Conservation (phyloP, 2,329 filamentous ascomycete genomes). For the Pseudogymnoascus sp. region DNA sequence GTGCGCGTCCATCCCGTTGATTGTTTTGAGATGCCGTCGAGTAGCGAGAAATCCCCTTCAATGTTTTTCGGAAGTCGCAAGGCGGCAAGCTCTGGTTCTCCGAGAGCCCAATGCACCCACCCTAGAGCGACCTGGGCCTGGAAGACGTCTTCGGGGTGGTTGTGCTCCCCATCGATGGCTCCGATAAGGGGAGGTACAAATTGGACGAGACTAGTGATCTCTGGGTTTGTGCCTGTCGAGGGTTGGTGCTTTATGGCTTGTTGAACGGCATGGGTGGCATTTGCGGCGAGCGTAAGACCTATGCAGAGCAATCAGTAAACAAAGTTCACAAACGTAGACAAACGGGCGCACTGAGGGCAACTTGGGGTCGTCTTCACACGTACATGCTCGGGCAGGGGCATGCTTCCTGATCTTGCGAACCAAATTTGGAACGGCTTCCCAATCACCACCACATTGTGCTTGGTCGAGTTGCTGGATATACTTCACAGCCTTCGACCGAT, state of each 20-base stretch:
- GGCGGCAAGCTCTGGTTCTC: conserved; percentile 56
- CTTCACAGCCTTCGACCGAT: conserved; percentile 65
- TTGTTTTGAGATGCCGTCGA: conserved; percentile 42
- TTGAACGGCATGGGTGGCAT: conserved; percentile 58
- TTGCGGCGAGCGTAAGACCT: conserved; percentile 64
- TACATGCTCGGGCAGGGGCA: conserved; percentile 78
- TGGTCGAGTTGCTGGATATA: conserved; percentile 79
- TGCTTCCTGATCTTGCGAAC: conserved; percentile 93
- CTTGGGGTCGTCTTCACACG: conserved; percentile 21
- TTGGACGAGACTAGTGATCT: conserved; percentile 20
- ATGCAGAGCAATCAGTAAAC: conserved; percentile 15
- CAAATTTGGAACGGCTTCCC: conserved; percentile 79
- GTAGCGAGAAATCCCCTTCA: conserved; percentile 42
- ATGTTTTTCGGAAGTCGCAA: conserved; percentile 56
- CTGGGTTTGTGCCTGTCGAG: conserved; percentile 13
- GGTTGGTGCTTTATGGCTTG: conserved; percentile 35
- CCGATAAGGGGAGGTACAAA: conserved; percentile 36
- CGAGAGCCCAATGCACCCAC: conserved; percentile 74
- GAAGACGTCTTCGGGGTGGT: conserved; percentile 50
- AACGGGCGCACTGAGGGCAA: conserved; percentile 13
- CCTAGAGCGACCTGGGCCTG: conserved; percentile 77
- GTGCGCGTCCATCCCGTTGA: conserved; percentile 71
- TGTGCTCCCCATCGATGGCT: conserved; percentile 50
- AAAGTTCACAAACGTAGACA: conserved; percentile 10
- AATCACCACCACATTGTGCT: conserved; percentile 79